A percentile compares a stretch with the other conserved stretches of the same genome.
These are phyloP conservation scores for Sporothrix schenckii DNA, from an alignment of 2,329 filamentous ascomycete genomes.

Conservation along the genomic window DNA sequence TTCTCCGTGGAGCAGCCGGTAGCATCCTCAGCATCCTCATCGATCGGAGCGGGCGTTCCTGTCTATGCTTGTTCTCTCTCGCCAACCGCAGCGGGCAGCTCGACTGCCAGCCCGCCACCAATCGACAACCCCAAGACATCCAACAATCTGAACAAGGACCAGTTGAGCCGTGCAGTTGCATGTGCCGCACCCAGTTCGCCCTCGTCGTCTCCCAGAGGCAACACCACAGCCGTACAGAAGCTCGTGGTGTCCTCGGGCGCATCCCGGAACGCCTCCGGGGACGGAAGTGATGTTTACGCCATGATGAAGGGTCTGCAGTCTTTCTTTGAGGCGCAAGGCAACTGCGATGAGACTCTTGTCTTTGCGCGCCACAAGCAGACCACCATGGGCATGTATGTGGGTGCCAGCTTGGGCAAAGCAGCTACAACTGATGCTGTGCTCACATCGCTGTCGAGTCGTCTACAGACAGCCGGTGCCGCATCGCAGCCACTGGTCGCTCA, in stretches of 20 bases:
- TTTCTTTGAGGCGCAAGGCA: not conserved
- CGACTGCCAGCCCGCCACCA: not conserved
- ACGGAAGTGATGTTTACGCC: not conserved
- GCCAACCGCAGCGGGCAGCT: not conserved
- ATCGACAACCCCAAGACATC: constrained; percentile 13
- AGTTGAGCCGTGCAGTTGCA: not conserved
- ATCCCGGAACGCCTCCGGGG: not conserved
- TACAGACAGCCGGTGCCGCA: not conserved
- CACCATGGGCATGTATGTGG: constrained; percentile 4
- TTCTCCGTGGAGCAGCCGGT: constrained; percentile 3
- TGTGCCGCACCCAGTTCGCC: not conserved
- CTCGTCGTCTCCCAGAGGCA: not conserved
- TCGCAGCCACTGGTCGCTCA: not conserved
- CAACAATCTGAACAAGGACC: not conserved
- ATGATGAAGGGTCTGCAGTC: not conserved
- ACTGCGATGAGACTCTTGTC: constrained; percentile 7
- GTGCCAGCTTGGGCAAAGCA: not conserved
- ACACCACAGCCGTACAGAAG: constrained; percentile 19
- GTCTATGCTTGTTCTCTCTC: constrained; percentile 15
- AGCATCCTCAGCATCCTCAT: not conserved
- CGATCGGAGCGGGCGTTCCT: not conserved
- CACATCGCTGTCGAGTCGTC: not conserved
- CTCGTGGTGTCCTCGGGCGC: constrained; percentile 10
- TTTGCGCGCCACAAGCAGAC: constrained; percentile 8
- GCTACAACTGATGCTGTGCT: not conserved